These are phyloP conservation scores for Sporothrix inflata DNA, from an alignment of 2,329 filamentous ascomycete species.

Conservation along the genomic window DNA sequence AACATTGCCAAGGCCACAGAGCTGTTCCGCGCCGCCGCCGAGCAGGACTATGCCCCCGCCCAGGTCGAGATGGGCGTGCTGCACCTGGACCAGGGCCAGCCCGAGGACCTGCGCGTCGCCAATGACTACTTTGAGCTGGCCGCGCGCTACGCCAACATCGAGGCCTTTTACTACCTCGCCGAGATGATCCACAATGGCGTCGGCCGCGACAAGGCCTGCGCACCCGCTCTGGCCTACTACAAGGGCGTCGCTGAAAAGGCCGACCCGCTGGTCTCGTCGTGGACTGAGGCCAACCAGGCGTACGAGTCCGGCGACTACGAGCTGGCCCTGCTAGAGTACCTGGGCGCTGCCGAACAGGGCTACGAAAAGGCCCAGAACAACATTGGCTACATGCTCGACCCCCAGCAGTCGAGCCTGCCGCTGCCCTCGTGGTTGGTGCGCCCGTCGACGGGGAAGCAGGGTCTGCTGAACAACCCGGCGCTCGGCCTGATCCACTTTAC, in stretches of 20 bases:
- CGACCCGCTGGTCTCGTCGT: slow-evolving; percentile 74
- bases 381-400: slow-evolving; percentile 83
- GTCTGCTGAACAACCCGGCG: slow-evolving; percentile 55
- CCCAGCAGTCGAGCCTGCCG: slow-evolving; percentile 64
- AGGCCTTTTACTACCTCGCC: slow-evolving; percentile 89
- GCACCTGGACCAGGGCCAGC: slow-evolving; percentile 79
- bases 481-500: slow-evolving; percentile 93
- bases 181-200: slow-evolving; percentile 83
- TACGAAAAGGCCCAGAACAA: slow-evolving; percentile 90
- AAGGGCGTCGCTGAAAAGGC: slow-evolving; percentile 76
- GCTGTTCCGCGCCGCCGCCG: slow-evolving; percentile 76
- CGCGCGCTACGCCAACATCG: slow-evolving; percentile 78
- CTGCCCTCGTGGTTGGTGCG: slow-evolving; percentile 54
- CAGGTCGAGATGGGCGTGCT: slow-evolving; percentile 82
- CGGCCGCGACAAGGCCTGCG: slow-evolving; percentile 77
- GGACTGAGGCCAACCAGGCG: slow-evolving; percentile 80
- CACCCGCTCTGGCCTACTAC: slow-evolving; percentile 78
- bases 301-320: slow-evolving; percentile 80
- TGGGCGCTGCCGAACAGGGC: slow-evolving; percentile 90
- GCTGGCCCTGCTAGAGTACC: slow-evolving; percentile 75
- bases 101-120: slow-evolving; percentile 72
- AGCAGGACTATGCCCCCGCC: slow-evolving; percentile 78
- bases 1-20: slow-evolving; percentile 74
- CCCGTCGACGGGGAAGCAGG: slow-evolving; percentile 7
- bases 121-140: slow-evolving; percentile 88